Conservation (phyloP, 2,329 filamentous ascomycete genomes). For the Cadophora malorum region DNA sequence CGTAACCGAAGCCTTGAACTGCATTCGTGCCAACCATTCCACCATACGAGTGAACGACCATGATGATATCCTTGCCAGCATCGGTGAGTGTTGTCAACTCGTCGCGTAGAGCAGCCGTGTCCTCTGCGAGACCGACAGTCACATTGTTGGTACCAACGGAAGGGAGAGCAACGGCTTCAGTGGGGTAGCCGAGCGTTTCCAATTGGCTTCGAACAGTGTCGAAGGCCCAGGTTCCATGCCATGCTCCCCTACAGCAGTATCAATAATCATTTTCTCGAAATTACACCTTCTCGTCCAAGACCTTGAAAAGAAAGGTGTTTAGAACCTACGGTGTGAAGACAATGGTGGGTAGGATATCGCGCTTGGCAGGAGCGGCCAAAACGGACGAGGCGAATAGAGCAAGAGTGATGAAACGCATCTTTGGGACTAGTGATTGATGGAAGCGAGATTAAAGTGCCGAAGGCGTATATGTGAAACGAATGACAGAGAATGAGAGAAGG, state of each 20-base stretch:
- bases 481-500: neutral
- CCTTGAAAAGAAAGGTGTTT: neutral
- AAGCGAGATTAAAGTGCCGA: neutral
- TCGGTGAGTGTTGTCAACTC: neutral
- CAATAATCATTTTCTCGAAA: no score
- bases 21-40: neutral
- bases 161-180: no score
- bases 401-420: conserved; percentile 8
- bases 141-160: no score
- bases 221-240: conserved; percentile 7
- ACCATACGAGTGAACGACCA: conserved; percentile 9
- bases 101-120: neutral
- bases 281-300: no score
- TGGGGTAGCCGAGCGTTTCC: neutral
- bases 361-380: conserved; percentile 1
- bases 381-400: conserved; percentile 4
- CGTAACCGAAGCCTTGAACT: neutral
- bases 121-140: no score
- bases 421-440: neutral
- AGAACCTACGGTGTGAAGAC: conserved; percentile 13
- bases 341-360: conserved; percentile 1
- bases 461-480: neutral
- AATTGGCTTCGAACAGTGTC: neutral
- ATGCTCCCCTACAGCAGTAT: neutral
- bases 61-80: neutral